Conservation (phyloP, 805 yeast genomes). For the Yamadazyma tumulicola region DNA sequence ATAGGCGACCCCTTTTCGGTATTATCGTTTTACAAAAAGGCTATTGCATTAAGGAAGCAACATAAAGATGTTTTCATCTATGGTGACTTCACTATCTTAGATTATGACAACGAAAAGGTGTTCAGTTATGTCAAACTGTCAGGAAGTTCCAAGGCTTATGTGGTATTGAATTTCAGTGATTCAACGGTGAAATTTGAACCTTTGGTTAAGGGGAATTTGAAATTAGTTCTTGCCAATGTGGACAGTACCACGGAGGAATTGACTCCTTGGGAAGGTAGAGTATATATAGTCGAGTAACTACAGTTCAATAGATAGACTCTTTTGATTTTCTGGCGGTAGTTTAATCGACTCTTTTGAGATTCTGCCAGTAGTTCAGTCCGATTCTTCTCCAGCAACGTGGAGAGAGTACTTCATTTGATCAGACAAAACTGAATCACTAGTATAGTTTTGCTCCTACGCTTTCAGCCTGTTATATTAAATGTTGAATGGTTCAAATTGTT, state of each 20-base stretch:
- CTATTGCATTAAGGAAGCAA: constrained; percentile 41
- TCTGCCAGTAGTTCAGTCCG: too few species aligned
- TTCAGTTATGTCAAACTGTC: constrained; percentile 41
- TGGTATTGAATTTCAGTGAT: constrained; percentile 42
- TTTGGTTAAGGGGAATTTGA: constrained; percentile 23
- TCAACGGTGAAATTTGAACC: constrained; percentile 27
- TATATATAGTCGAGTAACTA: constrained; percentile 17
- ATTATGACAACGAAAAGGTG: constrained; percentile 37
- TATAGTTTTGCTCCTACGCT: too few species aligned
- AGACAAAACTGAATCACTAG: too few species aligned
- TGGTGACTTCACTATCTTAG: constrained; percentile 45
- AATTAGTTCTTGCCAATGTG: constrained; percentile 31
- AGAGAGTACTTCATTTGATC: too few species aligned
- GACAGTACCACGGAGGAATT: constrained; percentile 21
- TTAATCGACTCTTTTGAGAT: too few species aligned
- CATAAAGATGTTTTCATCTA: constrained; percentile 42
- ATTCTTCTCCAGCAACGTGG: too few species aligned
- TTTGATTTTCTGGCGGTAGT: not conserved
- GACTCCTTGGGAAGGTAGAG: constrained; percentile 45
- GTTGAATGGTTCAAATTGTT: too few species aligned
- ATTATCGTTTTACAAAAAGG: constrained; percentile 43
- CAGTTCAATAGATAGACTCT: not conserved
- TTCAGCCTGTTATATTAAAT: too few species aligned
- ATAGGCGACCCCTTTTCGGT: constrained; percentile 44
- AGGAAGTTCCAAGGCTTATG: constrained; percentile 27